These are phyloP conservation scores for Rubia peregrina DNA, from an alignment of 305 asterid species.

Conservation along the genomic window DNA sequence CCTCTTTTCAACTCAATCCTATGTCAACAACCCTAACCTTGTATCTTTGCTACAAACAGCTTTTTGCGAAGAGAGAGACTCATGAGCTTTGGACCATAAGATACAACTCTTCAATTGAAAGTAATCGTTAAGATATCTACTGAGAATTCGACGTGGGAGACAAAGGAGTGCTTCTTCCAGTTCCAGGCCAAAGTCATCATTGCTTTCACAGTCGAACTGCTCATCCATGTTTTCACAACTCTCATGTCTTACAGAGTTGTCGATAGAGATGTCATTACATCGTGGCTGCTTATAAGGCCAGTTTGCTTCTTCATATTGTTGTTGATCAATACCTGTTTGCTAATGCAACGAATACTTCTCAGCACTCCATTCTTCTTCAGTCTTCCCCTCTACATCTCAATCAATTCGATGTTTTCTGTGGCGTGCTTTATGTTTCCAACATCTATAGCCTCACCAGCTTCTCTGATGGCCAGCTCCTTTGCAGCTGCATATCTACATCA, in stretches of 20 bases:
- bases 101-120: too few relatives aligned
- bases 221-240: constrained; percentile 20
- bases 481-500: constrained; percentile 52
- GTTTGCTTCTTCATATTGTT: constrained; percentile 19
- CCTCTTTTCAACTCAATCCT: too few relatives aligned
- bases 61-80: too few relatives aligned
- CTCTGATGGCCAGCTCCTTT: constrained; percentile 66
- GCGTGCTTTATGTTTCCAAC: constrained; percentile 55
- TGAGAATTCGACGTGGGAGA: too few relatives aligned
- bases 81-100: too few relatives aligned
- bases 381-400: constrained; percentile 53
- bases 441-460: constrained; percentile 48
- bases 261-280: constrained; percentile 10
- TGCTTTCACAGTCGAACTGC: constrained; percentile 18
- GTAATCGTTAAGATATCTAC: too few relatives aligned
- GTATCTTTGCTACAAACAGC: too few relatives aligned
- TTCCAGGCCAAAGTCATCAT: constrained; percentile 41
- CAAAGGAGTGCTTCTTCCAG: constrained; percentile 47
- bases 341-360: constrained; percentile 48
- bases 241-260: neutral
- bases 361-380: constrained; percentile 45
- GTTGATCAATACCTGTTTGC: constrained; percentile 34
- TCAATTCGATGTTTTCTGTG: constrained; percentile 38
- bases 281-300: constrained; percentile 10
- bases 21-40: too few relatives aligned